Conservation (phyloP, 768 basidiomycete species). For the Suillus ampliporus region DNA sequence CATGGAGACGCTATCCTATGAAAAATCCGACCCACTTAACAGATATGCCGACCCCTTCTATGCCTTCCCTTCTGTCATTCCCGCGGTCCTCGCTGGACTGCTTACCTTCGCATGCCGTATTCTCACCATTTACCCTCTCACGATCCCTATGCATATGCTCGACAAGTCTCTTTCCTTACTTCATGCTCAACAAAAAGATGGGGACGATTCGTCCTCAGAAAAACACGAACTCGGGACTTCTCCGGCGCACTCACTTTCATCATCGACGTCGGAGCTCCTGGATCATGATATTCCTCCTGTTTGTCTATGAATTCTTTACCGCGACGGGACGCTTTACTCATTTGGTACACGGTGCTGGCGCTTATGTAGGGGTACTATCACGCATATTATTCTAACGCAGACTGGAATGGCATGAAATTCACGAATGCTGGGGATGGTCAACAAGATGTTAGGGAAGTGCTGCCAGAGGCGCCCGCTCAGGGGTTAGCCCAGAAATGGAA, state of each 20-base stretch:
- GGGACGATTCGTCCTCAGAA: slow-evolving; percentile 32
- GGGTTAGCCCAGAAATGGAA: slow-evolving; percentile 27
- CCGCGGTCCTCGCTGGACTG: slow-evolving; percentile 39
- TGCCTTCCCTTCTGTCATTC: slow-evolving; percentile 36
- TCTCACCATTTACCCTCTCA: slow-evolving; percentile 55
- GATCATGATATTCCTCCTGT: slow-evolving; percentile 48
- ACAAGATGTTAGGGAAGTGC: slow-evolving; percentile 4
- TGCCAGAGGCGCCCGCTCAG: slow-evolving; percentile 18
- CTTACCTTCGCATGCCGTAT: slow-evolving; percentile 54
- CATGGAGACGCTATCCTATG: slow-evolving; percentile 27
- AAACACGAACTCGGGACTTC: slow-evolving; percentile 35
- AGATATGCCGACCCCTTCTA: slow-evolving; percentile 34
- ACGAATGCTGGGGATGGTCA: slow-evolving; percentile 12
- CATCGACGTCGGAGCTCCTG: slow-evolving; percentile 32
- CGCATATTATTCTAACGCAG: slow-evolving; percentile 43
- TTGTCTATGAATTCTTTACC: slow-evolving; percentile 54
- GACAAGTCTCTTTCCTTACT: slow-evolving; percentile 43
- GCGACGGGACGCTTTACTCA: slow-evolving; percentile 44
- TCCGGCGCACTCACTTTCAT: slow-evolving; percentile 29
- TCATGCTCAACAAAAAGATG: slow-evolving; percentile 35
- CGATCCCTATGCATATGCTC: slow-evolving; percentile 49
- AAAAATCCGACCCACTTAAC: slow-evolving; percentile 25
- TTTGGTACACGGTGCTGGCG: slow-evolving; percentile 52
- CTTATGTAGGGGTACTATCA: slow-evolving; percentile 50
- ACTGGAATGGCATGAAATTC: slow-evolving; percentile 31